These are phyloP conservation scores for Casaregolazyma lundiana DNA, from an alignment of 1,139 yeast genomes.

Conservation along the genomic window DNA sequence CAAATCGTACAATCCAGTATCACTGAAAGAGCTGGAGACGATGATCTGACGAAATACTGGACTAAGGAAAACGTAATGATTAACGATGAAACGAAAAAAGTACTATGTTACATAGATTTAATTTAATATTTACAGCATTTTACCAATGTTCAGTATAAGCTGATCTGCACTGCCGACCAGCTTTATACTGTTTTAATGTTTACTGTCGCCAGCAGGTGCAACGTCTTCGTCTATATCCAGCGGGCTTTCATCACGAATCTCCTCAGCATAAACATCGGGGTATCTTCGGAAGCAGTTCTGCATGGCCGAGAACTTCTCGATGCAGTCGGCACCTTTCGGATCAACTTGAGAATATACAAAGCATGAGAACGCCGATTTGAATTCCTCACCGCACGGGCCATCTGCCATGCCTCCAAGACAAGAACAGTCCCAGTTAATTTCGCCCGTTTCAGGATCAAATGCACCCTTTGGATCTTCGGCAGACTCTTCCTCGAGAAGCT, in stretches of 20 bases:
- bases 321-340: conserved; percentile 96
- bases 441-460: conserved; percentile 95
- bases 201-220: conserved; percentile 2
- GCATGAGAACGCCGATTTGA: conserved; percentile 93
- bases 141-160: too few species aligned
- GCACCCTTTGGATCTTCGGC: conserved; percentile 50
- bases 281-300: conserved; percentile 89
- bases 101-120: too few species aligned
- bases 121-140: background rate
- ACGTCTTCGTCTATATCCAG: conserved; percentile 22
- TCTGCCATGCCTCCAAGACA: conserved; percentile 99
- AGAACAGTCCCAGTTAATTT: conserved; percentile 99
- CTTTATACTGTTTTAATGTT: background rate
- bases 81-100: too few species aligned
- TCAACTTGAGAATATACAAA: conserved; percentile 92
- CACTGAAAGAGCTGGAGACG: conserved; percentile 25
- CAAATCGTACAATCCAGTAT: conserved; percentile 23
- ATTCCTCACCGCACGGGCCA: conserved; percentile 98
- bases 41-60: background rate
- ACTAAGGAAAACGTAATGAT: too few species aligned
- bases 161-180: too few species aligned
- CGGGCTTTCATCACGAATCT: conserved; percentile 57
- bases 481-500: conserved; percentile 9
- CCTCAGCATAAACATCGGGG: conserved; percentile 94
- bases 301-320: conserved; percentile 87